Evolutionary conservation across 2,329 filamentous ascomycete genomes (phyloP).

Genomic region (Stachybotrys echinatus): DNA sequence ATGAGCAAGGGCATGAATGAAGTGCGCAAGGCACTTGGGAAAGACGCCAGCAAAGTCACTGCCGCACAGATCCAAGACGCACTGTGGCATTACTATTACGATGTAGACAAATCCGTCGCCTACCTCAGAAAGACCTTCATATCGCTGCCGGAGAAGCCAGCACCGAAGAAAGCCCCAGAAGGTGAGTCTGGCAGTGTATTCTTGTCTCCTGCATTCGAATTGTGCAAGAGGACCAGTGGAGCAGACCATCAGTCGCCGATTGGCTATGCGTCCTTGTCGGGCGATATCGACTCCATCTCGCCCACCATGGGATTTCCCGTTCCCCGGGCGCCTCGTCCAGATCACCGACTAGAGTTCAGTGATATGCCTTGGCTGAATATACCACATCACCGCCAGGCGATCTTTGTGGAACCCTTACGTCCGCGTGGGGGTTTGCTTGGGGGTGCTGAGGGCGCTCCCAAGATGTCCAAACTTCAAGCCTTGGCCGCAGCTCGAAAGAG

Average conservation of each 20-base stretch:
- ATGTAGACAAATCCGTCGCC: constrained; percentile 76
- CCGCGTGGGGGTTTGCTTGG: constrained; percentile 69
- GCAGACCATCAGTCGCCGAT: constrained; percentile 20
- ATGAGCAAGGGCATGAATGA: constrained; percentile 62
- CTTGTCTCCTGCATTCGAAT: constrained; percentile 20
- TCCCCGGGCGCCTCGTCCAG: constrained; percentile 11
- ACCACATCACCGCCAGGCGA: constrained; percentile 58
- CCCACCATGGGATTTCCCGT: constrained; percentile 7
- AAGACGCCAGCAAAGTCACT: constrained; percentile 50
- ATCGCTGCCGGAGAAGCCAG: constrained; percentile 36
- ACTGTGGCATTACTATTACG: constrained; percentile 94
- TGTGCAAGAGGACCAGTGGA: constrained; percentile 22
- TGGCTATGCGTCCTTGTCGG: constrained; percentile 2
- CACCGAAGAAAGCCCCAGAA: constrained; percentile 35
- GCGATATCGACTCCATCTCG: constrained; percentile 2
- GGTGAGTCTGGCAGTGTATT: constrained; percentile 31
- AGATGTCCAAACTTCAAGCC: constrained; percentile 86
- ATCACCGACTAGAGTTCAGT: constrained; percentile 60
- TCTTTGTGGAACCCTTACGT: constrained; percentile 52
- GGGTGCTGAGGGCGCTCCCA: constrained; percentile 60
- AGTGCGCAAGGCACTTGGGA: constrained; percentile 61
- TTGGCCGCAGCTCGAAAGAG: constrained; percentile 82
- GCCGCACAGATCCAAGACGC: constrained; percentile 75
- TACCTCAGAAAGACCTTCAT: constrained; percentile 68
- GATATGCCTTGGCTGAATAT: constrained; percentile 83